Evolutionary conservation across 1,139 yeast genomes (phyloP), one percentile per base, ranked within the genome.

Genomic region (Pneumocystis carinii): DNA sequence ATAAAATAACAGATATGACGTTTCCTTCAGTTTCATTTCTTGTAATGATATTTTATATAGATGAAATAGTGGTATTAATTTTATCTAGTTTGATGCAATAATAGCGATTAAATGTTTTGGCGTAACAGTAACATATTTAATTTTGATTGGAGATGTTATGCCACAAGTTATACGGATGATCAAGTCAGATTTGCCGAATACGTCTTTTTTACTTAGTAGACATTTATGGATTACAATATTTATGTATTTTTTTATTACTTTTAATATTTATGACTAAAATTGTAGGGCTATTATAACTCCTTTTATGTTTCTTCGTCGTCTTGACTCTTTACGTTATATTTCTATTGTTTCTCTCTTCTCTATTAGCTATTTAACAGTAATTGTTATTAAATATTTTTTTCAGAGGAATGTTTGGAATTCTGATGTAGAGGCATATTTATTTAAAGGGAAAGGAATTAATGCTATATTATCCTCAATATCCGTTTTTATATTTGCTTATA

Each of bases 401-500:
- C 64, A 73, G 12, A 81, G 80, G 67, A 82, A 83, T 63, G 77
- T 82, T 1, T 66, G 74, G 0, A 73, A 74, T 27, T 59, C 63
- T 59, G 65, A 67, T 5, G 69, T 69, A 19, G 60, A 61, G 29
- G 60, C 62, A 29, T 53, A 62, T 17, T 56, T 55, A 38, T 66
- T 55, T 59, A 64, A 24, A 35, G 67, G 58, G 27, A 42, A 62
- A 35, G 80, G 82, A 38, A 67, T 79, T 29, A 75, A 81, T n/a
- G 84, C 85, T 0, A 79, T 90, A 14, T 79, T 89, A 64, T 82
- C 90, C 42, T 85, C 95, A 4, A 83, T 92, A 70, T 95, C 96
- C n/a, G 86, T 92, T 68, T 83, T 92, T 65, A 87, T 92, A 19
- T 89, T 94, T 76, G 97, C 97, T 2, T 94, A 83, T 74, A 90